Conservation (phyloP, 2,329 filamentous ascomycete species). For the Lachnellula subtilissima region DNA sequence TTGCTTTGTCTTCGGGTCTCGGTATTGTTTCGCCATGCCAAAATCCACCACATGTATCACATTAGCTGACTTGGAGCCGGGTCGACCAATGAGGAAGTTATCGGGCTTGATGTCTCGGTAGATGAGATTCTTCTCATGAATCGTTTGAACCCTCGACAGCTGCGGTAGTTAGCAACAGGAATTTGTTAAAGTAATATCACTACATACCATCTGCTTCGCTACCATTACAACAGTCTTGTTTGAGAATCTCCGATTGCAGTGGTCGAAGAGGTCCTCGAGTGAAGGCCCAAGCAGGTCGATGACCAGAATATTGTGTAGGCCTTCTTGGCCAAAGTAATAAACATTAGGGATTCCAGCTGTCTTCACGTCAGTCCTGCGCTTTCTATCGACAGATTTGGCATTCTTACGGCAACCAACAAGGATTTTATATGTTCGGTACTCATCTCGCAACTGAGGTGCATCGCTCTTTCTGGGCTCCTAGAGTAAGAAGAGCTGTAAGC, state of each 20-base stretch:
- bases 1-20: constrained; percentile 97
- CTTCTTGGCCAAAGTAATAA: constrained; percentile 98
- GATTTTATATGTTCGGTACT: constrained; percentile 99
- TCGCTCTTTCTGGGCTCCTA: constrained; percentile 98
- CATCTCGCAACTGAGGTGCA: constrained; percentile 93
- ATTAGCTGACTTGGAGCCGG: constrained; percentile 89
- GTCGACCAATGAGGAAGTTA: constrained; percentile 95
- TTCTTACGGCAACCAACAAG: constrained; percentile 96
- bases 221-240: constrained; percentile 99
- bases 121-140: constrained; percentile 98
- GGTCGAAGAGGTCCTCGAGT: constrained; percentile 94
- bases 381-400: constrained; percentile 10
- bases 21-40: constrained; percentile 99
- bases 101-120: constrained; percentile 99
- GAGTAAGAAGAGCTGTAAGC: constrained; percentile 45
- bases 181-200: neutral
- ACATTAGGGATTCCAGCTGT: constrained; percentile 97
- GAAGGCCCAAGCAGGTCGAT: constrained; percentile 94
- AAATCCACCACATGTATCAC: constrained; percentile 99
- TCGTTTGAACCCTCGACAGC: constrained; percentile 85
- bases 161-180: constrained; percentile 33
- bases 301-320: constrained; percentile 96
- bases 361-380: constrained; percentile 32
- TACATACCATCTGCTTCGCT: constrained; percentile 88
- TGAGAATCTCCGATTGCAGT: constrained; percentile 90